phyloP scores from a whole-genome alignment of 306 rosid genomes.

The Myrica gale region DNA sequence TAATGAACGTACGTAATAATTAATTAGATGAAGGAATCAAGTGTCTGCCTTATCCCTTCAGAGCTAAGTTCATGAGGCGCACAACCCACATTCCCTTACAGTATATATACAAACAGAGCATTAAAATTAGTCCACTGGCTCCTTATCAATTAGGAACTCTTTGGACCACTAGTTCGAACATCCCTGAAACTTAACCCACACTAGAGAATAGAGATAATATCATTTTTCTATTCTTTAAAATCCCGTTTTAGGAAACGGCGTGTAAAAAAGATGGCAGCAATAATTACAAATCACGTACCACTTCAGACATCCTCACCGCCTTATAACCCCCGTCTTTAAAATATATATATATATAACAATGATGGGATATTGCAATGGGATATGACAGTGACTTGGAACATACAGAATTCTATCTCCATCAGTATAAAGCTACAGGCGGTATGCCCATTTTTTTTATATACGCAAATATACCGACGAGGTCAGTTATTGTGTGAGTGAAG shows the following conservation, averaged over 20 bases:
- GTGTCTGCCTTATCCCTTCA: too few relatives aligned
- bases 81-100: too few relatives aligned
- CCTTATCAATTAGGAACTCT: too few relatives aligned
- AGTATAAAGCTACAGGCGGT: background rate
- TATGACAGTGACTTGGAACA: too few relatives aligned
- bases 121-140: too few relatives aligned
- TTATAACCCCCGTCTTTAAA: background rate
- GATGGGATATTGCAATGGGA: too few relatives aligned
- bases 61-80: too few relatives aligned
- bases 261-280: conserved; percentile 1
- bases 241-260: background rate
- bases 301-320: background rate
- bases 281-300: conserved; percentile 1
- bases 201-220: too few relatives aligned
- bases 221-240: background rate
- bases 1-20: too few relatives aligned
- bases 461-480: background rate
- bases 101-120: too few relatives aligned
- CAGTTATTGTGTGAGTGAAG: too few relatives aligned
- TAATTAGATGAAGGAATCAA: too few relatives aligned
- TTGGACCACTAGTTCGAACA: background rate
- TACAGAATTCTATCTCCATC: background rate
- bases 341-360: background rate
- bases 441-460: background rate
- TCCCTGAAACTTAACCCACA: background rate